A percentile compares a stretch with the other conserved stretches of the same genome.
Conservation (phyloP, 108 stramenopile species). For the Cyclotella kingstonii region DNA sequence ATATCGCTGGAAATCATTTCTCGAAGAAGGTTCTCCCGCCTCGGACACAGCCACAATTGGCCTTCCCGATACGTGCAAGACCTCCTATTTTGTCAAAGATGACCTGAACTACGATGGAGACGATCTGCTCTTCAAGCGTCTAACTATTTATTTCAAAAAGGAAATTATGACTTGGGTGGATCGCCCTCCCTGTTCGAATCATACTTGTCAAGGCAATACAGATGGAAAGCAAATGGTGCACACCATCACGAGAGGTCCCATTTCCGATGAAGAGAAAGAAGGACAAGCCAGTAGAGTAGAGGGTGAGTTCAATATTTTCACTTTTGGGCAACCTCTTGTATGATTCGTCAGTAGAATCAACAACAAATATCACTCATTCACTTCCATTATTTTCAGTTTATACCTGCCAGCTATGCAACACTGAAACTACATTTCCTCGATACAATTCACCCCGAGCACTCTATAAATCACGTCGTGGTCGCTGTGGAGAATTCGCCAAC, state of each 20-base stretch:
- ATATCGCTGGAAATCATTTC: constrained; percentile 18
- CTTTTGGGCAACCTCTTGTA: background rate
- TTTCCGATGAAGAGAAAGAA: constrained; percentile 55
- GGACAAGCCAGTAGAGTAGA: constrained; percentile 70
- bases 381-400: constrained; percentile 46
- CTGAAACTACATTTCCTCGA: constrained; percentile 86
- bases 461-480: constrained; percentile 73
- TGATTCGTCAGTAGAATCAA: background rate
- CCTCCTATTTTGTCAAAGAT: constrained; percentile 22
- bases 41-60: background rate
- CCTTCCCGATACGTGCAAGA: no score
- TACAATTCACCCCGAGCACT: constrained; percentile 86
- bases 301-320: constrained; percentile 28
- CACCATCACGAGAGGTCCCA: constrained; percentile 49
- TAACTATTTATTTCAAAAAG: constrained; percentile 66
- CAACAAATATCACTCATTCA: background rate
- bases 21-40: background rate
- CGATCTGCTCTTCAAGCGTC: constrained; percentile 67
- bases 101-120: constrained; percentile 48
- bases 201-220: constrained; percentile 38
- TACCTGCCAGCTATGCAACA: constrained; percentile 66
- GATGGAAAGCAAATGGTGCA: constrained; percentile 50
- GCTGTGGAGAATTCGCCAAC: constrained; percentile 99
- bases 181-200: constrained; percentile 57
- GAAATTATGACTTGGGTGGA: constrained; percentile 85